Percentiles rank a stretch among this genome's conserved stretches.
phyloP scores from a whole-genome alignment of 2,329 filamentous ascomycete species.

The Verticillium albo-atrum region DNA sequence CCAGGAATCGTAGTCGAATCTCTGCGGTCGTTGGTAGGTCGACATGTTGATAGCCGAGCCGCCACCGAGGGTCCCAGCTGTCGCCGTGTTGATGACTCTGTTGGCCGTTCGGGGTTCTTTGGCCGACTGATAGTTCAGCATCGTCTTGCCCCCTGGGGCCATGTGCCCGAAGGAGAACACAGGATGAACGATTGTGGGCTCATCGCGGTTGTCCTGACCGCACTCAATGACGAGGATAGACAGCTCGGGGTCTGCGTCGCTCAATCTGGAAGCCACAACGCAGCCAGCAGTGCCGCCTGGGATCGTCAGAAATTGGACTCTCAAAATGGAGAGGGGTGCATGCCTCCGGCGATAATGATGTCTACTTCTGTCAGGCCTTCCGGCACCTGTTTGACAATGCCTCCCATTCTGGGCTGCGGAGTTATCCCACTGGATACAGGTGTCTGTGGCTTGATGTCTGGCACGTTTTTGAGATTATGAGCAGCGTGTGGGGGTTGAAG shows the following conservation, averaged over 20 bases:
- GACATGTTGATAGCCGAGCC: constrained; percentile 25
- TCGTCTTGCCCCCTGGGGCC: constrained; percentile 5
- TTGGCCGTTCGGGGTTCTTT: constrained; percentile 14
- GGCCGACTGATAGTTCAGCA: constrained; percentile 15
- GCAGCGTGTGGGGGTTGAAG: no score
- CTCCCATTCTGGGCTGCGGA: background rate
- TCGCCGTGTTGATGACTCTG: constrained; percentile 13
- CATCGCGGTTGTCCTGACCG: constrained; percentile 46
- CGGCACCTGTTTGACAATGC: constrained; percentile 3
- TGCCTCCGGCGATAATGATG: constrained; percentile 16
- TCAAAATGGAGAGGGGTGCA: background rate
- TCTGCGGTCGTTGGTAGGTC: constrained; percentile 24
- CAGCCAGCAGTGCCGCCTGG: constrained; percentile 42
- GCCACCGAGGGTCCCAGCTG: constrained; percentile 21
- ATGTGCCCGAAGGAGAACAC: constrained; percentile 24
- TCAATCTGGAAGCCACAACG: constrained; percentile 43
- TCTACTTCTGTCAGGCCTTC: constrained; percentile 11
- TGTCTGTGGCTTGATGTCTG: background rate
- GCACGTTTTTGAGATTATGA: no score
- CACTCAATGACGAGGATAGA: constrained; percentile 48
- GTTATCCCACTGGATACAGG: background rate
- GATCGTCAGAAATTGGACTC: background rate
- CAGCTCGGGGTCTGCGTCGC: constrained; percentile 41
- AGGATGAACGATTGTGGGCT: constrained; percentile 42
- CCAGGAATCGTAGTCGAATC: constrained; percentile 26